Base-by-base conservation (phyloP, 202 grass and related monocot species). In the Elaeis oleifera region DNA sequence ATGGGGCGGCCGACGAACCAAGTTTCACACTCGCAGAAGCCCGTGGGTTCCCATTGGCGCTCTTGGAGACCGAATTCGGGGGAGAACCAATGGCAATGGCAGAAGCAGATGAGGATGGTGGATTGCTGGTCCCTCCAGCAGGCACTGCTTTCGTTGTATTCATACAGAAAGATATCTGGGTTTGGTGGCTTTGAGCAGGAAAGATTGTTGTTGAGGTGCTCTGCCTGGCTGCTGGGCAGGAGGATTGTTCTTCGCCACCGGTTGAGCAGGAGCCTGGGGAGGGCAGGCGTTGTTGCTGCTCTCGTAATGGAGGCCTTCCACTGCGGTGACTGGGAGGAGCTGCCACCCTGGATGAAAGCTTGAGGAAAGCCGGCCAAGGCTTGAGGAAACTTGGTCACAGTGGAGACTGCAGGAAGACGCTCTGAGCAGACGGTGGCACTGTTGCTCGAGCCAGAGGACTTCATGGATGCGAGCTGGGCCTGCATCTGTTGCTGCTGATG, bases 41-140 rank as follows among this genome's bases (percentile, higher is more conserved):
- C 59, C 81, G 69, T 59, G 88, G 88, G 44, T 85, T 92, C 58
- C 85, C 85, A 27, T 85, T 77, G 5, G 76, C 79, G 68, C 81
- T 90, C 85, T 85, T 96, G 2, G 86, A 85, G 49, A 82, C 82
- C 5, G 92, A 86, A 72, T 82, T 89, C 23, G 86, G 88, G 25
- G 90, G 83, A 1, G 90, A 85, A 57, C 73, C 71, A 18, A 73
- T 79, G 77, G 82, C 77, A 68, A 81, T 73, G 54, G 70, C 69
- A 65, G 92, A 72, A 75, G 77, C 81, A 15, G 85, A 76, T 31
- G 94, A 89, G 27, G 83, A 69, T 27, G 87, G 81, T 39, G 86
- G 44, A 75, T 85, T 80, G 17, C 77, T 67, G 15, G 53, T 49
- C 29, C 69, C 83, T 51, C 87, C 87, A 17, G 79, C 8, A 32